Evolutionary conservation across 1,139 yeast genomes (phyloP).

Genomic region (Meyerozyma elateridarum): DNA sequence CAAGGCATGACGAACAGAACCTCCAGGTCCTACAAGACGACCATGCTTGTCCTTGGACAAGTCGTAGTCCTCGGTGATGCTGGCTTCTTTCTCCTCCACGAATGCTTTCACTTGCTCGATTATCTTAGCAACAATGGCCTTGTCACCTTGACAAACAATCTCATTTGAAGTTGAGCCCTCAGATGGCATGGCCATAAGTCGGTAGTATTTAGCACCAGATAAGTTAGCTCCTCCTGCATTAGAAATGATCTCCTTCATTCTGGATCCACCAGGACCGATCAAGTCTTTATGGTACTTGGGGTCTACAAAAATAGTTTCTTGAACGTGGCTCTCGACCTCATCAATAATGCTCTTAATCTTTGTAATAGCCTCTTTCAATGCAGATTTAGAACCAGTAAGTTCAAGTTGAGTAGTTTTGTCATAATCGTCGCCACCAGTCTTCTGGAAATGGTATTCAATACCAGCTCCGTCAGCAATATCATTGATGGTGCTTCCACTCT

Average conservation of each 20-base stretch:
- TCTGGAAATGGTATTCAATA: conserved; percentile 63
- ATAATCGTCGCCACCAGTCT: conserved; percentile 34
- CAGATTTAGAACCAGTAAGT: conserved; percentile 74
- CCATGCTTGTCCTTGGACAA: conserved; percentile 76
- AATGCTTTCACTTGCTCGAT: conserved; percentile 59
- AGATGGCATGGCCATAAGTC: conserved; percentile 71
- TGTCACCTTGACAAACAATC: conserved; percentile 72
- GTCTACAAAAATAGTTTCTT: conserved; percentile 63
- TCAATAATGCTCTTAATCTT: conserved; percentile 61
- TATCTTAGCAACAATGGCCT: conserved; percentile 65
- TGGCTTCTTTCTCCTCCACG: conserved; percentile 62
- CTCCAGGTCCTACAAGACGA: conserved; percentile 77
- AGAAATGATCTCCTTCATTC: conserved; percentile 67
- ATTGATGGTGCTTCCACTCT: conserved; percentile 77
- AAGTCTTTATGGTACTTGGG: conserved; percentile 75
- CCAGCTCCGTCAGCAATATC: conserved; percentile 80
- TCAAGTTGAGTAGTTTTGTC: conserved; percentile 56
- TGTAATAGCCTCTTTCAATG: conserved; percentile 69
- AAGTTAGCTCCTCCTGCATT: conserved; percentile 73
- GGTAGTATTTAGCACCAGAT: conserved; percentile 43
- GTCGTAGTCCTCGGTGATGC: conserved; percentile 51
- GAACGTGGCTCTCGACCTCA: conserved; percentile 62
- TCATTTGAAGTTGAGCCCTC: conserved; percentile 60
- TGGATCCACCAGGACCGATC: conserved; percentile 78
- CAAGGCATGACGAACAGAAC: conserved; percentile 65